These are phyloP conservation scores for Ascoidea tarda DNA, from an alignment of 805 yeast genomes.

Conservation along the genomic window DNA sequence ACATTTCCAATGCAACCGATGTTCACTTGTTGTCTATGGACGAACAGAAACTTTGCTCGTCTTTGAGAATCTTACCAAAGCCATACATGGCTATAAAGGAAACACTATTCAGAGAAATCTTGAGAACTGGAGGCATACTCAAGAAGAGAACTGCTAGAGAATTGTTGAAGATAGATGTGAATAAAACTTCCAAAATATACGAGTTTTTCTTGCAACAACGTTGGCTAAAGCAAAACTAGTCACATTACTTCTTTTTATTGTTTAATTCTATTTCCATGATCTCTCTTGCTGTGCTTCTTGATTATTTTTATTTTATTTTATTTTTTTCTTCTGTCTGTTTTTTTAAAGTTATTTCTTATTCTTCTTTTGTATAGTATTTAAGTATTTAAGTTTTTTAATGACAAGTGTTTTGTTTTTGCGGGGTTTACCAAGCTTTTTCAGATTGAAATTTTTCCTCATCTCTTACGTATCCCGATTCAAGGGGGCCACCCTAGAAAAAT, in stretches of 20 bases:
- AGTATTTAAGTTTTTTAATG: no score
- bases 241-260: not conserved
- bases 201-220: conserved; percentile 89
- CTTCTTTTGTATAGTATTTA: no score
- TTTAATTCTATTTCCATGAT: no score
- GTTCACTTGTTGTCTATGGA: conserved; percentile 73
- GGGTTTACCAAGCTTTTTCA: no score
- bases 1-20: conserved; percentile 69
- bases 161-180: conserved; percentile 68
- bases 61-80: conserved; percentile 76
- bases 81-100: conserved; percentile 91
- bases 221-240: conserved; percentile 37
- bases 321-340: no score
- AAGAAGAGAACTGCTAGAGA: conserved; percentile 82
- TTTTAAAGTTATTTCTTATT: no score
- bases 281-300: no score
- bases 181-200: conserved; percentile 75
- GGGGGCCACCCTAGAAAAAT: no score
- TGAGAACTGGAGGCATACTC: conserved; percentile 71
- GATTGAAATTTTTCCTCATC: no score
- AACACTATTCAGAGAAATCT: conserved; percentile 72
- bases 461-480: no score
- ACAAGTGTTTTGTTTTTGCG: no score
- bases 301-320: no score
- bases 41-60: conserved; percentile 76